phyloP scores from a whole-genome alignment of 2,329 filamentous ascomycete species.

The Colletotrichum lindemuthianum region DNA sequence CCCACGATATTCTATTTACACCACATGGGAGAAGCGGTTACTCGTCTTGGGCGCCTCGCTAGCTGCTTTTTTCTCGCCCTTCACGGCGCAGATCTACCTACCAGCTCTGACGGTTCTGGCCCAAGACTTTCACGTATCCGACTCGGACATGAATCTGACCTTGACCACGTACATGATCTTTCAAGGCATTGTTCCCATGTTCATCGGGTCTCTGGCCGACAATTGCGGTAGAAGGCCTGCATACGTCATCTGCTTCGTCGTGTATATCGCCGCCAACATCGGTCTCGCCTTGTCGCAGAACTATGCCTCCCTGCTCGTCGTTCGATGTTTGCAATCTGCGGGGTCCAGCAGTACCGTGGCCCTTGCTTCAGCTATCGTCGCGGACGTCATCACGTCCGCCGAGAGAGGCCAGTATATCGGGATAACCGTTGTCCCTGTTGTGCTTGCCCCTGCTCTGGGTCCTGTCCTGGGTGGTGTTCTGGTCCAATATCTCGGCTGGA shows the following conservation, averaged over 20 bases:
- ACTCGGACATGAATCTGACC: conserved; percentile 58
- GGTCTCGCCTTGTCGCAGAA: conserved; percentile 62
- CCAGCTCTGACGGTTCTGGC: conserved; percentile 62
- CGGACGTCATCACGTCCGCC: conserved; percentile 69
- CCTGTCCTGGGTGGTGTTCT: conserved; percentile 54
- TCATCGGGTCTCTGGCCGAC: conserved; percentile 58
- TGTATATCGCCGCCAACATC: conserved; percentile 49
- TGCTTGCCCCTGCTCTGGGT: conserved; percentile 55
- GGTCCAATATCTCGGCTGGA: conserved; percentile 49
- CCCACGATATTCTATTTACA: conserved; percentile 50
- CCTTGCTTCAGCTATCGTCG: conserved; percentile 70
- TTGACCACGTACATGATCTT: conserved; percentile 68
- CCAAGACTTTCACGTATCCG: conserved; percentile 55
- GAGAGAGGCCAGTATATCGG: conserved; percentile 51
- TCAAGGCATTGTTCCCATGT: conserved; percentile 66
- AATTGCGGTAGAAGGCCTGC: conserved; percentile 49
- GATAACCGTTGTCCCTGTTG: conserved; percentile 54
- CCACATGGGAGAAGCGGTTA: conserved; percentile 51
- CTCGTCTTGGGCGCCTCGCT: conserved; percentile 52
- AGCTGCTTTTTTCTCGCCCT: conserved; percentile 56
- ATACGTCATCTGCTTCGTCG: conserved; percentile 49
- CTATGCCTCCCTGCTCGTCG: conserved; percentile 63
- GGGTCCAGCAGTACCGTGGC: conserved; percentile 71
- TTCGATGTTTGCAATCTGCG: conserved; percentile 63
- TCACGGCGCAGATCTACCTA: conserved; percentile 63